Evolutionary conservation across 2,329 filamentous ascomycete genomes (phyloP).

Genomic region (Cladorrhinum sp.): DNA sequence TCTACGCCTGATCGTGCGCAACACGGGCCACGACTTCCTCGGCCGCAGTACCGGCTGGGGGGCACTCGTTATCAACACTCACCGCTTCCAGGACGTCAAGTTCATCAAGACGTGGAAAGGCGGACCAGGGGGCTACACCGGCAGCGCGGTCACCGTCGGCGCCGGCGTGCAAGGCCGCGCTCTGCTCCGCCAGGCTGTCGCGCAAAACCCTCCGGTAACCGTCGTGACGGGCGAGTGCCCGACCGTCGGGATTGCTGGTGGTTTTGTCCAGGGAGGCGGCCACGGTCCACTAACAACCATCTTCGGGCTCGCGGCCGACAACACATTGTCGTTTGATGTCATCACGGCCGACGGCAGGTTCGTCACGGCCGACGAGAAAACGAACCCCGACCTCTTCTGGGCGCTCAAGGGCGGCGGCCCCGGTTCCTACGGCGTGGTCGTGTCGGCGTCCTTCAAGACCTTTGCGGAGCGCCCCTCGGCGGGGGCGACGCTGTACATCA

Average conservation of each 20-base stretch:
- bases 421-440: constrained; percentile 1
- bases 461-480: not conserved
- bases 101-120: constrained; percentile 20
- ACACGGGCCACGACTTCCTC: constrained; percentile 39
- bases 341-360: constrained; percentile 34
- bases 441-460: not conserved
- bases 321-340: constrained; percentile 48
- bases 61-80: constrained; percentile 37
- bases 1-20: constrained; percentile 44
- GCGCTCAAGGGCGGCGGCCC: not conserved
- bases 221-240: constrained; percentile 48
- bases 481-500: not conserved
- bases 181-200: constrained; percentile 32
- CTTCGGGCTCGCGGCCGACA: constrained; percentile 52
- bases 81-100: constrained; percentile 34
- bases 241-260: constrained; percentile 51
- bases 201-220: constrained; percentile 36
- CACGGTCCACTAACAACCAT: constrained; percentile 44
- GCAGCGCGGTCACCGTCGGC: constrained; percentile 46
- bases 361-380: not conserved
- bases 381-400: constrained; percentile 5
- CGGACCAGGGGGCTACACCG: constrained; percentile 35
- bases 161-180: constrained; percentile 46
- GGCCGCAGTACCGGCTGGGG: constrained; percentile 36
- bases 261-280: constrained; percentile 54